Conservation (phyloP, 306 rosid genomes). For the Gillenia trifoliata region DNA sequence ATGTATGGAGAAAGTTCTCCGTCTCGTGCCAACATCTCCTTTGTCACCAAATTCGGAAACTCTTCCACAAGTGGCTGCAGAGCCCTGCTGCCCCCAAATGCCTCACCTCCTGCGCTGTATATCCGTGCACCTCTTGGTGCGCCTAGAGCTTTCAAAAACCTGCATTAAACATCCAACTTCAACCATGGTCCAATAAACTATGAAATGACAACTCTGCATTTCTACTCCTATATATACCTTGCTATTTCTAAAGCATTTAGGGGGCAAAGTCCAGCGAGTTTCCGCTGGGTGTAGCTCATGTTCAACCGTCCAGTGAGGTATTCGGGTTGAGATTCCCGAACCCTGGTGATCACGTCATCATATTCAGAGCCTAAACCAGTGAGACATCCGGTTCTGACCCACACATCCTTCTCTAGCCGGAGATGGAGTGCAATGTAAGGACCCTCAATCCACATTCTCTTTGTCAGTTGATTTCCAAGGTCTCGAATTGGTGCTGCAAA, state of each 20-base stretch:
- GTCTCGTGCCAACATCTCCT: constrained; percentile 39
- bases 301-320: constrained; percentile 39
- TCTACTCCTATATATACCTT: constrained; percentile 16
- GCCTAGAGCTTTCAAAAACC: constrained; percentile 50
- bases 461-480: constrained; percentile 39
- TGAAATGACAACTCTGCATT: too few relatives aligned
- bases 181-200: neutral
- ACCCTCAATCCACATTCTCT: constrained; percentile 63
- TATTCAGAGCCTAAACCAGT: constrained; percentile 47
- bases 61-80: constrained; percentile 42
- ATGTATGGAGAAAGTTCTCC: constrained; percentile 39
- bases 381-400: constrained; percentile 57
- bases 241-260: constrained; percentile 50
- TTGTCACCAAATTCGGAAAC: constrained; percentile 44
- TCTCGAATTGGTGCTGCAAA: constrained; percentile 43
- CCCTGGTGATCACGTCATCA: constrained; percentile 29
- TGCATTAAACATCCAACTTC: constrained; percentile 7
- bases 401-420: constrained; percentile 55
- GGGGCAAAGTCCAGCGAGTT: constrained; percentile 49
- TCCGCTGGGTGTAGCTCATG: constrained; percentile 32
- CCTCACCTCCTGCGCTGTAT: constrained; percentile 53
- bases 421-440: constrained; percentile 53
- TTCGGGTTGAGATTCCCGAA: constrained; percentile 38
- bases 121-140: constrained; percentile 39
- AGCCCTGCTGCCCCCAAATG: constrained; percentile 44